Evolutionary conservation across 106 monocot genomes (phyloP).

Genomic region (Cymbidium sinense): DNA sequence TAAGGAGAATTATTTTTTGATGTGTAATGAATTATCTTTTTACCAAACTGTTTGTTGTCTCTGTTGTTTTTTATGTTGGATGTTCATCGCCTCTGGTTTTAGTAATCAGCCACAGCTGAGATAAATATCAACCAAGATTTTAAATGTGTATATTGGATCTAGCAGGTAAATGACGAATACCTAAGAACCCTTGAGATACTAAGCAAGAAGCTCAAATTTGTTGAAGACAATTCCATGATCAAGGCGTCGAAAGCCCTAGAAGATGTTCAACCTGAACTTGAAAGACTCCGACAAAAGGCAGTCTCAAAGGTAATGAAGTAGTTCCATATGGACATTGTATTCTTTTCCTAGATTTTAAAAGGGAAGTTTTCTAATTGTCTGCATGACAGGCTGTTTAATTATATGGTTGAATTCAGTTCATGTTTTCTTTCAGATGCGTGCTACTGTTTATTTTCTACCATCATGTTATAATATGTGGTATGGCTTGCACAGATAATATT

Average conservation of each 20-base stretch:
- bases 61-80: background rate
- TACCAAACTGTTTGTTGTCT: background rate
- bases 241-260: conserved; percentile 86
- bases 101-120: background rate
- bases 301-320: conserved; percentile 64
- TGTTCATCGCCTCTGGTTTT: background rate
- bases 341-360: background rate
- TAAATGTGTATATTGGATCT: background rate
- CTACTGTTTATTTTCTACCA: background rate
- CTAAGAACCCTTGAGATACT: conserved; percentile 75
- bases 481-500: background rate
- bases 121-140: background rate
- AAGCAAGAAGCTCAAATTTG: conserved; percentile 90
- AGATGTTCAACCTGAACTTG: conserved; percentile 93
- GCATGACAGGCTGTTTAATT: background rate
- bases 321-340: background rate
- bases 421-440: background rate
- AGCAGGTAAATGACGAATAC: conserved; percentile 98
- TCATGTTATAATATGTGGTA: background rate
- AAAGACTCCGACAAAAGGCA: conserved; percentile 91
- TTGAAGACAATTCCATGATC: conserved; percentile 72
- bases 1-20: background rate
- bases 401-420: background rate
- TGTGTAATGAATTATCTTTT: background rate
- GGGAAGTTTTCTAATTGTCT: background rate